phyloP scores from a whole-genome alignment of 2,329 filamentous ascomycete genomes.

The Fusarium devonianum region DNA sequence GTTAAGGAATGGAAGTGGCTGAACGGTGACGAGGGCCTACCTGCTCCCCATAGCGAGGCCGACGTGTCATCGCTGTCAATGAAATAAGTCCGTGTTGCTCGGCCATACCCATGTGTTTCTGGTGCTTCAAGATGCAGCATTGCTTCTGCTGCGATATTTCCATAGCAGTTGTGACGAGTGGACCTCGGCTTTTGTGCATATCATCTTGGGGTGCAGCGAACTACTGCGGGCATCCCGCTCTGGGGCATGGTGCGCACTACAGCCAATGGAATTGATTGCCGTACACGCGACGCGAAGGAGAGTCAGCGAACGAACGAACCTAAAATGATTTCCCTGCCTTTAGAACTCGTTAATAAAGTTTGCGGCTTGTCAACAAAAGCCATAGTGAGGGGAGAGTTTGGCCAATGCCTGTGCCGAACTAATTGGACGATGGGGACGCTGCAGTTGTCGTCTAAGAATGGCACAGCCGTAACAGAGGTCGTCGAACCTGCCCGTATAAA shows the following conservation, averaged over 20 bases:
- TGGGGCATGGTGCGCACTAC: constrained; percentile 4
- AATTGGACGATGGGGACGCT: background rate
- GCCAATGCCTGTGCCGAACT: too few relatives aligned
- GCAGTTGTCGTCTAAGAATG: background rate
- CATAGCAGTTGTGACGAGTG: too few relatives aligned
- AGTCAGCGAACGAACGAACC: constrained; percentile 6
- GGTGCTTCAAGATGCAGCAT: too few relatives aligned
- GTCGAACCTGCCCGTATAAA: too few relatives aligned
- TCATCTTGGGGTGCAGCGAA: constrained; percentile 16
- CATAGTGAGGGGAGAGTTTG: background rate
- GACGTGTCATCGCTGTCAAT: too few relatives aligned
- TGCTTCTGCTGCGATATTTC: too few relatives aligned
- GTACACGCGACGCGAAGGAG: background rate
- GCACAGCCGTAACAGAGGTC: too few relatives aligned
- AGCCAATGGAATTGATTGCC: constrained; percentile 17
- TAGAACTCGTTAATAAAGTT: constrained; percentile 5
- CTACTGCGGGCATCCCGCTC: constrained; percentile 31
- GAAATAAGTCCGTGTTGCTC: background rate
- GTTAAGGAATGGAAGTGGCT: constrained; percentile 5
- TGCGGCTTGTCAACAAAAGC: constrained; percentile 1
- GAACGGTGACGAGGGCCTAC: background rate
- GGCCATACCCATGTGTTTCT: background rate
- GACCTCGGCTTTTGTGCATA: constrained; percentile 7
- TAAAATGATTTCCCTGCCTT: background rate
- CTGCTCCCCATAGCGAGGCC: background rate